Evolutionary conservation across 371 early-diverging fungal species (phyloP).

Genomic region (Mortierella sp.): DNA sequence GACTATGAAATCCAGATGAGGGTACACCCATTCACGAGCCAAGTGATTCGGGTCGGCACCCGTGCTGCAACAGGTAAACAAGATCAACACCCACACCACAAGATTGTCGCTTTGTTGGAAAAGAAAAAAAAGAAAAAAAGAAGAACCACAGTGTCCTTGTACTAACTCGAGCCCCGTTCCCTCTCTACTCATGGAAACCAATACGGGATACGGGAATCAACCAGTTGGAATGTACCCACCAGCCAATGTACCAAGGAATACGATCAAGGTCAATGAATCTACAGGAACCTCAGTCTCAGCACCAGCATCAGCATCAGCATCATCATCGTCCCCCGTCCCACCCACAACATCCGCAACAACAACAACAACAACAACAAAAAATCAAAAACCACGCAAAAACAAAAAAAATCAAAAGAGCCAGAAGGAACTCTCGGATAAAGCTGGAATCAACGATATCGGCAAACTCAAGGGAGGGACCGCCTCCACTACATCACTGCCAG

Average conservation of each 20-base stretch:
- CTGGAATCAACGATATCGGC: neutral
- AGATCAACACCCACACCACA: too few species aligned
- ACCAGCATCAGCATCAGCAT: too few species aligned
- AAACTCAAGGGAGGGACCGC: conserved; percentile 2
- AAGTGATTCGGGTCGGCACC: conserved; percentile 45
- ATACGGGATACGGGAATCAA: too few species aligned
- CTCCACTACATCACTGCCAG: neutral
- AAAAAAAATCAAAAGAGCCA: conserved; percentile 39
- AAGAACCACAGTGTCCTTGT: too few species aligned
- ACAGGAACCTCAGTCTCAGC: too few species aligned
- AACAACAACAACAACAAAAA: conserved; percentile 22
- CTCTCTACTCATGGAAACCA: too few species aligned
- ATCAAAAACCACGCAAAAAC: conserved; percentile 27
- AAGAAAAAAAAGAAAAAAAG: too few species aligned
- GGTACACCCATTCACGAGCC: conserved; percentile 47
- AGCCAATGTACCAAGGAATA: too few species aligned
- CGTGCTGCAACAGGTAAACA: conserved; percentile 44
- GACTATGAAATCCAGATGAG: conserved; percentile 54
- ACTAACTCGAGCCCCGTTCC: too few species aligned
- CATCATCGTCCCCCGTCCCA: too few species aligned
- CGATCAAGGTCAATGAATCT: too few species aligned
- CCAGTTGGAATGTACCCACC: too few species aligned
- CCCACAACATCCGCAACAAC: conserved; percentile 8
- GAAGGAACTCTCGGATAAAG: conserved; percentile 19
- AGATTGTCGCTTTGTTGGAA: neutral